Conservation (phyloP, 768 basidiomycete genomes). For the Leccinum boreale region DNA sequence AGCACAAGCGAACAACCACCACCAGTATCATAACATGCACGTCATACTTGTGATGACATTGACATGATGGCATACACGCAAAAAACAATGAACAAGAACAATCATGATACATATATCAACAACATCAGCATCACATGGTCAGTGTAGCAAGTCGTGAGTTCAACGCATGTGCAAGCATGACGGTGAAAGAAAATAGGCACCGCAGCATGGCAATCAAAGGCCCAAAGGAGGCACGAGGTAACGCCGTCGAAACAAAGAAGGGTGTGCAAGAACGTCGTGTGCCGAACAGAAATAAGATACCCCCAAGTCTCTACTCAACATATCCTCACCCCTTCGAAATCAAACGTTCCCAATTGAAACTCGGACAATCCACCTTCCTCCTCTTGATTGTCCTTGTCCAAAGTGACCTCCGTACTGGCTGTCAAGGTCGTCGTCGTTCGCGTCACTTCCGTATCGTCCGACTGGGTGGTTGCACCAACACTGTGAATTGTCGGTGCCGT, state of each 20-base stretch:
- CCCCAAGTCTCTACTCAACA: background rate
- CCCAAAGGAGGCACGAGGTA: background rate
- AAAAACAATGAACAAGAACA: too few relatives aligned
- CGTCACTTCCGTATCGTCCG: constrained; percentile 29
- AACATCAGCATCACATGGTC: constrained; percentile 7
- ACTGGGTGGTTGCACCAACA: constrained; percentile 29
- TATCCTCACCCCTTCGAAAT: constrained; percentile 19
- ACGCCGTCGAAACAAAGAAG: constrained; percentile 5
- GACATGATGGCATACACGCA: too few relatives aligned
- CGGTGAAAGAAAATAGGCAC: background rate
- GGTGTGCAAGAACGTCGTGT: background rate
- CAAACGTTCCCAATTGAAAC: constrained; percentile 18
- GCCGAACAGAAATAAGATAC: background rate
- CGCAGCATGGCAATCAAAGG: constrained; percentile 6
- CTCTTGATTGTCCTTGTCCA: constrained; percentile 12
- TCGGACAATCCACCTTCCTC: constrained; percentile 6
- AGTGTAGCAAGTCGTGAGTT: constrained; percentile 1
- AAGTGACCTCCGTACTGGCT: constrained; percentile 9
- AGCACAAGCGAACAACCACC: too few relatives aligned
- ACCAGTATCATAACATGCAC: too few relatives aligned
- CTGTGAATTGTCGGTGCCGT: constrained; percentile 31
- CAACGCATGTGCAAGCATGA: background rate
- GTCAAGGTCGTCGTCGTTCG: constrained; percentile 23
- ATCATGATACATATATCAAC: too few relatives aligned
- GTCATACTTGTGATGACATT: too few relatives aligned